Evolutionary conservation across 805 yeast genomes (phyloP), one percentile per base, ranked within the genome.

Genomic region (Saturnispora hagleri): DNA sequence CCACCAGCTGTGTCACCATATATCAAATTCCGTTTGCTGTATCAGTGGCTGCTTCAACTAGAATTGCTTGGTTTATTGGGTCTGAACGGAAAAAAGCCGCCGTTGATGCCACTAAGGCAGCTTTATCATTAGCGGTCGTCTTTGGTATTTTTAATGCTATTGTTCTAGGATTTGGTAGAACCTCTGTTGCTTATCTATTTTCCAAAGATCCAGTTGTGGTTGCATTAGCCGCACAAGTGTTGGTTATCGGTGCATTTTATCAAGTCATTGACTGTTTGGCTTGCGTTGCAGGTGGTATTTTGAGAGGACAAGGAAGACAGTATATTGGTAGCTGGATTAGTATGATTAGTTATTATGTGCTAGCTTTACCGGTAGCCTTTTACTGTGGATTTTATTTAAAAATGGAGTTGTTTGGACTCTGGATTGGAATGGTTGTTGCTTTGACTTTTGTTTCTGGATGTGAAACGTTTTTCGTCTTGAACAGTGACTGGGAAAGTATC

Each of bases 221-320:
- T 28, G 60, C 61, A 3, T 60, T 76, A 10, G 80, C 84, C 7
- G 64, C 73, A 1, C 65, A 66, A 24, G 75, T 84, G 27, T 69
- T 85, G 68, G 81, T 86, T 63, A 68, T 82, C 44, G 76, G 82
- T 46, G 86, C 89, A 1, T 60, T 79, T 33, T 83, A 82, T 76
- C 90, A 85, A 68, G 67, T 86, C 26, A 77, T 78, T 51, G 93
- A 86, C 65, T 82, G 83, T 10, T 67, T 81, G 60, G 78, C 83
- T 56, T 86, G 88, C 15, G 80, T 83, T 47, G 77, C 86, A 1
- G 89, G 88, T 15, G 91, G 91, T 15, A 75, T 87, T 54, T 69
- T 86, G 50, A 74, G 93, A 62, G 91, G 91, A 5, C 90, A 84
- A 68, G 91, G 91, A 15, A 79, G 79, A 64, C 84, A 83, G 43